Evolutionary conservation across 2,329 filamentous ascomycete genomes (phyloP).

Genomic region (Botrytis medusae): DNA sequence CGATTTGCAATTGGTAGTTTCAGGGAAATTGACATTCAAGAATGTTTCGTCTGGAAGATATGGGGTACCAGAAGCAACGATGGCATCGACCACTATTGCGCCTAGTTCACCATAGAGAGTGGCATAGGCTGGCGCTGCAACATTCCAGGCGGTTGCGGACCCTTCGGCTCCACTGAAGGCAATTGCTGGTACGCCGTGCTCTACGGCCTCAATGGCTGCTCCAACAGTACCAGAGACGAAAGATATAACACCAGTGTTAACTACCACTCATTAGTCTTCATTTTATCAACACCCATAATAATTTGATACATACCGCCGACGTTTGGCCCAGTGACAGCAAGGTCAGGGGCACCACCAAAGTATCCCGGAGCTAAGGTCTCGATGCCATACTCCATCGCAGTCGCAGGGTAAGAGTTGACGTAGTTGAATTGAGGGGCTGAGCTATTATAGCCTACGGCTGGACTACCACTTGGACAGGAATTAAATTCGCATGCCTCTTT

Average conservation of each 20-base stretch:
- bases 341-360: constrained; percentile 10
- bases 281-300: background rate
- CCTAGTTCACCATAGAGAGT: constrained; percentile 11
- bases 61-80: constrained; percentile 5
- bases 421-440: constrained; percentile 16
- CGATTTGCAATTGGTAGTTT: background rate
- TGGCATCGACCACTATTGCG: background rate
- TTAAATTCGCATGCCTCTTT: background rate
- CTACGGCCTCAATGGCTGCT: constrained; percentile 6
- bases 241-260: constrained; percentile 14
- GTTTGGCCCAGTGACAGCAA: constrained; percentile 12
- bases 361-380: background rate
- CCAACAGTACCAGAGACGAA: constrained; percentile 10
- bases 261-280: background rate
- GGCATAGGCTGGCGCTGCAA: background rate
- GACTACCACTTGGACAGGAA: constrained; percentile 16
- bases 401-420: constrained; percentile 10
- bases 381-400: constrained; percentile 6
- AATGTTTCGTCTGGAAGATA: background rate
- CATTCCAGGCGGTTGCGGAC: constrained; percentile 3
- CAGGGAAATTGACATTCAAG: constrained; percentile 4
- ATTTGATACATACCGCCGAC: constrained; percentile 1
- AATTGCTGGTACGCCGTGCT: background rate
- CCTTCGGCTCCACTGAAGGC: constrained; percentile 17
- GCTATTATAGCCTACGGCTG: constrained; percentile 5